Evolutionary conservation across 2,329 filamentous ascomycete genomes (phyloP).

Genomic region (Colletotrichum musicola): DNA sequence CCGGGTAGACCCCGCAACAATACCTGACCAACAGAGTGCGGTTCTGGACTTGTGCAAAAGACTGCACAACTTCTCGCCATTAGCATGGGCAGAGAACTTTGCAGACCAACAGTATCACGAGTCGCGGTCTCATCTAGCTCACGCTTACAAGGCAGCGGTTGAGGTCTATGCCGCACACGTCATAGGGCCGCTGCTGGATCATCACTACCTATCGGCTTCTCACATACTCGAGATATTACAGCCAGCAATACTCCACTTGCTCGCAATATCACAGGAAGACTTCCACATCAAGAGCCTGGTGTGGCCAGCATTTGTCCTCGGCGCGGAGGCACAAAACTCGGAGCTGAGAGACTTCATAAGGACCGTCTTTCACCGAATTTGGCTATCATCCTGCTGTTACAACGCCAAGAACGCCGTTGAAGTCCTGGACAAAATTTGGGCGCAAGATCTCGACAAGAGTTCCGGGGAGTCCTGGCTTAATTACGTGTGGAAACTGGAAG

Average conservation of each 20-base stretch:
- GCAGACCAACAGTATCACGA: constrained; percentile 8
- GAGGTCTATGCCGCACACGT: constrained; percentile 25
- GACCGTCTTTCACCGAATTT: constrained; percentile 20
- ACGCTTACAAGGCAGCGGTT: constrained; percentile 29
- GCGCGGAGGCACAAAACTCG: constrained; percentile 12
- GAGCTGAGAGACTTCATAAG: constrained; percentile 14
- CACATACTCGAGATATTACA: background rate
- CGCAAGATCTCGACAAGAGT: background rate
- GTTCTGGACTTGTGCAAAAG: background rate
- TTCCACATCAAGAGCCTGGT: constrained; percentile 35
- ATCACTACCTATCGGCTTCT: background rate
- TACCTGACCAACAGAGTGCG: background rate
- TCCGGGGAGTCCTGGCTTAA: constrained; percentile 15
- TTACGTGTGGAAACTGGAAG: constrained; percentile 28
- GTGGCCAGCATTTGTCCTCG: constrained; percentile 28
- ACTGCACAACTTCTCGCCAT: constrained; percentile 13
- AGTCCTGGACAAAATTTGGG: constrained; percentile 27
- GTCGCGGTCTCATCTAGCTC: constrained; percentile 22
- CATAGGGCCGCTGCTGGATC: background rate
- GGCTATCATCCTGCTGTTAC: constrained; percentile 33
- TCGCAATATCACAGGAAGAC: constrained; percentile 13
- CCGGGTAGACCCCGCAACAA: background rate
- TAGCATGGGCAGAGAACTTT: constrained; percentile 19
- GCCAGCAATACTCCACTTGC: constrained; percentile 25
- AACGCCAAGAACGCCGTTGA: constrained; percentile 24